phyloP scores from a whole-genome alignment of 306 rosid species.

The Dalbergia cochinchinensis region DNA sequence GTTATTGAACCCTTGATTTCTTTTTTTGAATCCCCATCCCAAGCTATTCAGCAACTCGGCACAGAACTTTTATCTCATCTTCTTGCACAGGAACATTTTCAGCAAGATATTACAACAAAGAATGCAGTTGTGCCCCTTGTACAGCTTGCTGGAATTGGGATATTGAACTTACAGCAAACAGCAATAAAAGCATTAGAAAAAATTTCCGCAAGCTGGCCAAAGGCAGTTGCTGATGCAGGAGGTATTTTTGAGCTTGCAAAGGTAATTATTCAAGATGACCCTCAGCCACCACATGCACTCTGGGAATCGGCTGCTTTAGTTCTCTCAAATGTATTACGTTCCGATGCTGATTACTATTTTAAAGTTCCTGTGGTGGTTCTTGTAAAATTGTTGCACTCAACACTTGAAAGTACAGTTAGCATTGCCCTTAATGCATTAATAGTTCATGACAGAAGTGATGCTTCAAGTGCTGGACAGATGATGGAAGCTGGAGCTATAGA shows the following conservation, averaged over 20 bases:
- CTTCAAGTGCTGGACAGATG: constrained; percentile 89
- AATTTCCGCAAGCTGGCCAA: constrained; percentile 91
- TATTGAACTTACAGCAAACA: constrained; percentile 91
- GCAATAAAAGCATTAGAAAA: constrained; percentile 92
- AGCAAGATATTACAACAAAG: constrained; percentile 94
- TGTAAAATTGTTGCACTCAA: constrained; percentile 90
- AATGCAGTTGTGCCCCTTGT: constrained; percentile 96
- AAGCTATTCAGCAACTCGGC: constrained; percentile 98
- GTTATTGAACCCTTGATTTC: constrained; percentile 92
- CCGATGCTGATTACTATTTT: constrained; percentile 82
- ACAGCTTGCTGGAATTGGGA: constrained; percentile 98
- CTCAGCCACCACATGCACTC: constrained; percentile 87
- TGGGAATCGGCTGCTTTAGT: constrained; percentile 98
- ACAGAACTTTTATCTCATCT: constrained; percentile 94
- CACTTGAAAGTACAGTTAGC: constrained; percentile 74
- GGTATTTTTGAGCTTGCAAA: constrained; percentile 95
- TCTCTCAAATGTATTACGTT: constrained; percentile 82
- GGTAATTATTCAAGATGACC: constrained; percentile 96
- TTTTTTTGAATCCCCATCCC: constrained; percentile 93
- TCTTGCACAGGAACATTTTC: constrained; percentile 95
- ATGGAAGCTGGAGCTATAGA: constrained; percentile 91
- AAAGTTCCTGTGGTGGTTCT: constrained; percentile 96
- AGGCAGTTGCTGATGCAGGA: constrained; percentile 97
- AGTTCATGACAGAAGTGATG: constrained; percentile 80
- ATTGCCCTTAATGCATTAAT: constrained; percentile 80